A percentile compares a stretch with the other conserved stretches of the same genome.
Evolutionary conservation across 441 rosid species (phyloP).

Genomic region (Eutrema salsugineum): DNA sequence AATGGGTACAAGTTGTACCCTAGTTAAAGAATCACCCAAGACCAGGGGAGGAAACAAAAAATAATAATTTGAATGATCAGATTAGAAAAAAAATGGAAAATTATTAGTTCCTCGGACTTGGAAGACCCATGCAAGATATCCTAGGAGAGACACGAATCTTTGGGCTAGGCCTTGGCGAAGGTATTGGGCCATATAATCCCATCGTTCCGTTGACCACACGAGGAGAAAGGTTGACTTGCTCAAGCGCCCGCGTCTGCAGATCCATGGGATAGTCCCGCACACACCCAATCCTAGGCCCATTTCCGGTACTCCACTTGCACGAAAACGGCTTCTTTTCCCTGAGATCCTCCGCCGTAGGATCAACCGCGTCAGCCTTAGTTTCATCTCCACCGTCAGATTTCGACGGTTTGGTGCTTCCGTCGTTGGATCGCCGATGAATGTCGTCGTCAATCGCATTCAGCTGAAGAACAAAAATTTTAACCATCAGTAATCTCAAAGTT

Average conservation of each 20-base stretch:
- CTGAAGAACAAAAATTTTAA: conserved; percentile 31
- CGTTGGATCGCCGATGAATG: conserved; percentile 14
- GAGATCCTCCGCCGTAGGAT: background rate
- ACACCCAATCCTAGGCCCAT: conserved; percentile 67
- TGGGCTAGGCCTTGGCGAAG: conserved; percentile 89
- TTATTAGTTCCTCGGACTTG: conserved; percentile 63
- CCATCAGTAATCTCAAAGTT: background rate
- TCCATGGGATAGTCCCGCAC: conserved; percentile 63
- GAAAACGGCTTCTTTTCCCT: conserved; percentile 32
- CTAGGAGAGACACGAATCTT: conserved; percentile 70
- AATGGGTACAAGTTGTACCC: conserved; percentile 2
- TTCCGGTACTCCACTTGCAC: conserved; percentile 56
- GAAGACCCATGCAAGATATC: conserved; percentile 77
- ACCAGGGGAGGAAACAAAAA: background rate
- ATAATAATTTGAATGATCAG: conserved; percentile 2
- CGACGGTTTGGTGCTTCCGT: conserved; percentile 23
- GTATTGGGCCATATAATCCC: conserved; percentile 60
- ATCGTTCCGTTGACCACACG: conserved; percentile 35
- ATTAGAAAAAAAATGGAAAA: background rate
- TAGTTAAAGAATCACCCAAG: conserved; percentile 5
- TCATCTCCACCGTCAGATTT: background rate
- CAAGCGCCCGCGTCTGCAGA: conserved; percentile 59
- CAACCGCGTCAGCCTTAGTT: background rate
- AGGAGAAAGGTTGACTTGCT: conserved; percentile 68
- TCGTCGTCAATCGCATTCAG: conserved; percentile 70